Percentiles rank a stretch among this genome's conserved stretches.
These are phyloP conservation scores for Saccharomycopsis schoenii DNA, from an alignment of 805 yeast genomes.

Conservation along the genomic window DNA sequence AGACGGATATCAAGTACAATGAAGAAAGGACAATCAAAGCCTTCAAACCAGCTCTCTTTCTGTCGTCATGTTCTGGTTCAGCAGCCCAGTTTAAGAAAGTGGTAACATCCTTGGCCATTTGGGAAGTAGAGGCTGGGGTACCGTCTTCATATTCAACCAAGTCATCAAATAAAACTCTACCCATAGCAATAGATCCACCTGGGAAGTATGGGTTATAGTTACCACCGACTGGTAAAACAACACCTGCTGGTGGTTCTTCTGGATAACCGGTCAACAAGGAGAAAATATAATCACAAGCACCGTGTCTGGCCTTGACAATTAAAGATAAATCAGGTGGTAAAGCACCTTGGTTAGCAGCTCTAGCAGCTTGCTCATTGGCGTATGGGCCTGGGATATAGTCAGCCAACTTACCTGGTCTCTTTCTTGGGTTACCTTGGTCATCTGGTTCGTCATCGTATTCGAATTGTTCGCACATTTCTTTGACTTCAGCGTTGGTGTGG, in stretches of 20 bases:
- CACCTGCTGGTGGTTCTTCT: slow-evolving; percentile 98
- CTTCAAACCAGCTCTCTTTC: slow-evolving; percentile 94
- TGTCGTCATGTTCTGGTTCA: slow-evolving; percentile 97
- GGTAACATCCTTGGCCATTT: slow-evolving; percentile 98
- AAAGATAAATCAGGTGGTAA: slow-evolving; percentile 95
- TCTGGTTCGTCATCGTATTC: slow-evolving; percentile 99
- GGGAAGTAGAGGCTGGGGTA: slow-evolving; percentile 95
- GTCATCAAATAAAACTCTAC: slow-evolving; percentile 93
- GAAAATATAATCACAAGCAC: slow-evolving; percentile 93
- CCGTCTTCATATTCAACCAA: slow-evolving; percentile 98
- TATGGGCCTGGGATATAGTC: slow-evolving; percentile 94
- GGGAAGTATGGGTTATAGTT: slow-evolving; percentile 99
- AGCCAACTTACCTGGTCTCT: slow-evolving; percentile 96
- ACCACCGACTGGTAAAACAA: slow-evolving; percentile 79
- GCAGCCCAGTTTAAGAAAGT: slow-evolving; percentile 97
- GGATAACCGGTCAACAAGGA: slow-evolving; percentile 96
- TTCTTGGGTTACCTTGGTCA: slow-evolving; percentile 86
- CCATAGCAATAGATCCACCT: slow-evolving; percentile 99
- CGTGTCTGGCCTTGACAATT: slow-evolving; percentile 98
- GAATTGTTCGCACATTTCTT: slow-evolving; percentile 88
- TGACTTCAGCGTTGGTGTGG: slow-evolving; percentile 82
- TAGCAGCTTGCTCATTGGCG: slow-evolving; percentile 97
- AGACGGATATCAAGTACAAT: slow-evolving; percentile 71
- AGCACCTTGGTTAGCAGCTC: slow-evolving; percentile 99
- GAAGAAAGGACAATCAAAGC: slow-evolving; percentile 73